Percentiles rank a stretch among this genome's conserved stretches.
These are phyloP conservation scores for Marchantia polymorpha DNA, from an alignment of 225 moss, liverwort and hornwort species.

Conservation along the genomic window DNA sequence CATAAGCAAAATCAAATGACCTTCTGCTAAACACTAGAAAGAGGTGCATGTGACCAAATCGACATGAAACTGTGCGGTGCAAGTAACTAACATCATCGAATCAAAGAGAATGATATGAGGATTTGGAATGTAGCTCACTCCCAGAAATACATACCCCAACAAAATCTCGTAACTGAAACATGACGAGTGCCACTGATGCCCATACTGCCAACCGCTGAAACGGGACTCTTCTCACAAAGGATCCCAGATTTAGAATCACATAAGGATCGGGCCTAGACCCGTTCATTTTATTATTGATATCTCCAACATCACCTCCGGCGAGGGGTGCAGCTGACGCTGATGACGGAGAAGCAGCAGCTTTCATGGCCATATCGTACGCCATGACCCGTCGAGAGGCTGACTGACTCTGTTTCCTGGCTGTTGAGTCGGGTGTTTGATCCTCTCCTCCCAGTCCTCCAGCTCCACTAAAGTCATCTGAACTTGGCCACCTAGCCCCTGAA, in stretches of 20 bases:
- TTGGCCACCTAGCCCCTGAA: constrained; percentile 32
- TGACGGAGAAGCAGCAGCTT: constrained; percentile 40
- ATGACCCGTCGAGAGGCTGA: constrained; percentile 17
- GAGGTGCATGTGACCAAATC: no score
- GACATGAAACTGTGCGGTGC: no score
- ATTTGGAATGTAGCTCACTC: neutral
- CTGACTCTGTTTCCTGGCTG: constrained; percentile 22
- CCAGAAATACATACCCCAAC: constrained; percentile 43
- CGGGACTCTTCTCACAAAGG: constrained; percentile 50
- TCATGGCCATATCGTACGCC: constrained; percentile 34
- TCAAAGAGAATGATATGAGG: neutral
- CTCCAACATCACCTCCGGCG: constrained; percentile 32
- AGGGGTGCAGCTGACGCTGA: constrained; percentile 18
- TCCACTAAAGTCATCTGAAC: constrained; percentile 33
- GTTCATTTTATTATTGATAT: constrained; percentile 29
- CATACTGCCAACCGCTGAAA: constrained; percentile 54
- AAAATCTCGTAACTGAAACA: constrained; percentile 59
- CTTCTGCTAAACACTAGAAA: no score
- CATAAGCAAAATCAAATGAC: no score
- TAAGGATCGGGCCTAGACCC: constrained; percentile 47
- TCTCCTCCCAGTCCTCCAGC: constrained; percentile 37
- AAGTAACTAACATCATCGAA: no score
- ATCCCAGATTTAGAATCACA: constrained; percentile 53
- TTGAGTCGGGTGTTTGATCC: constrained; percentile 26
- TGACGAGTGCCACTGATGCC: constrained; percentile 43